Conservation (phyloP, 2,329 filamentous ascomycete genomes). For the Neonectria punicea region DNA sequence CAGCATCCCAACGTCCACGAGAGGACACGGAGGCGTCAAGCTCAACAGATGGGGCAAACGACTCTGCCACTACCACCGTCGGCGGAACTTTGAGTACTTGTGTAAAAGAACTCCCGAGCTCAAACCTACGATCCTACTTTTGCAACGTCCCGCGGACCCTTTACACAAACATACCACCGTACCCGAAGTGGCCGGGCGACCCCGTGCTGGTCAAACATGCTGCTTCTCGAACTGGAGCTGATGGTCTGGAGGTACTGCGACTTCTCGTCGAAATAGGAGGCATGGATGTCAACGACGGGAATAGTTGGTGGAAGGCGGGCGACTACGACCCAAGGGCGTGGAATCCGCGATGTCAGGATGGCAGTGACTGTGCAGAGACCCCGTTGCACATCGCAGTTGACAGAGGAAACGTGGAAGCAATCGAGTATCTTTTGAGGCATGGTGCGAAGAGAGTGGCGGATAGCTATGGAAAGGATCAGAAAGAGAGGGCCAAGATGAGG, state of each 20-base stretch:
- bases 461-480: slow-evolving; percentile 2
- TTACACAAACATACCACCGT: slow-evolving; percentile 13
- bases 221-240: slow-evolving; percentile 6
- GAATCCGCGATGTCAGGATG: slow-evolving; percentile 17
- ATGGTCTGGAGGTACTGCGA: slow-evolving; percentile 13
- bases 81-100: not conserved
- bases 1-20: not conserved
- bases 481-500: slow-evolving; percentile 8
- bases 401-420: not conserved
- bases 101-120: not conserved
- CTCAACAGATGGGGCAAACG: no score
- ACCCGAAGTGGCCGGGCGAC: slow-evolving; percentile 22
- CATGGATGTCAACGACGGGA: slow-evolving; percentile 21
- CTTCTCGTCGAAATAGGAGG: slow-evolving; percentile 20
- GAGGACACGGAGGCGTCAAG: not conserved
- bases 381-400: slow-evolving; percentile 23
- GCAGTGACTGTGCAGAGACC: slow-evolving; percentile 16
- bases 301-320: slow-evolving; percentile 19
- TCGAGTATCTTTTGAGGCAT: slow-evolving; percentile 20
- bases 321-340: slow-evolving; percentile 22
- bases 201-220: slow-evolving; percentile 7
- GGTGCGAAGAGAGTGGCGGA: slow-evolving; percentile 14
- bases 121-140: slow-evolving; percentile 8
- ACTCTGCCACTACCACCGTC: not conserved
- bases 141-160: slow-evolving; percentile 14